Evolutionary conservation across 257 asterid genomes (phyloP).

Genomic region (Solanum commersonii): DNA sequence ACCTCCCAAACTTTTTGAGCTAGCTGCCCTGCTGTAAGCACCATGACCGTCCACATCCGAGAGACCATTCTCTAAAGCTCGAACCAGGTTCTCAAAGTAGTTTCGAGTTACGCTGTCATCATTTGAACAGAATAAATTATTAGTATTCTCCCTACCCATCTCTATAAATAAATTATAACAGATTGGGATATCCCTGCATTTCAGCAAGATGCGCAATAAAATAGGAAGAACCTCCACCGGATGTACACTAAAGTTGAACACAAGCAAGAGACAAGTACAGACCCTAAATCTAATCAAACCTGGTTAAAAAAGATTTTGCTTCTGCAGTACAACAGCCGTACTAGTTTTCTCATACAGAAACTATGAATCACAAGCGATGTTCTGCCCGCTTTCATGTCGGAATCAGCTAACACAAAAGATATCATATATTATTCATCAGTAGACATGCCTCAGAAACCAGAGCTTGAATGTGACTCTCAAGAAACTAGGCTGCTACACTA

Average conservation of each 20-base stretch:
- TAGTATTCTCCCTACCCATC: background rate
- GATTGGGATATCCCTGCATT: background rate
- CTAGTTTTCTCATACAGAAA: background rate
- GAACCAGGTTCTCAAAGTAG: slow-evolving; percentile 85
- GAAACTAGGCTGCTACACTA: background rate
- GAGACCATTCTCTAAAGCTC: slow-evolving; percentile 84
- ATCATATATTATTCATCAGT: background rate
- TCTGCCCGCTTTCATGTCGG: background rate
- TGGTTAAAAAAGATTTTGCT: background rate
- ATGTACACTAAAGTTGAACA: background rate
- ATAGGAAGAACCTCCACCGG: background rate
- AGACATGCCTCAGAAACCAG: background rate
- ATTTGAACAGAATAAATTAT: background rate
- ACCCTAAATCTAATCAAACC: background rate
- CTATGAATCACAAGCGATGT: background rate
- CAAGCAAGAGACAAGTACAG: background rate
- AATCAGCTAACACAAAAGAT: background rate
- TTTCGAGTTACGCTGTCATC: slow-evolving; percentile 80
- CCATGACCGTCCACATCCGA: slow-evolving; percentile 67
- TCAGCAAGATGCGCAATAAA: background rate
- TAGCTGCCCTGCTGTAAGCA: slow-evolving; percentile 38
- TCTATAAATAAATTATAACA: background rate
- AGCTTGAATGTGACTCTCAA: background rate
- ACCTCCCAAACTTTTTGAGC: slow-evolving; percentile 49
- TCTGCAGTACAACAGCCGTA: background rate